Evolutionary conservation across 495 filamentous ascomycete genomes (phyloP), one percentile per base, ranked within the genome.

Genomic region (Chlorociboria aeruginascens): DNA sequence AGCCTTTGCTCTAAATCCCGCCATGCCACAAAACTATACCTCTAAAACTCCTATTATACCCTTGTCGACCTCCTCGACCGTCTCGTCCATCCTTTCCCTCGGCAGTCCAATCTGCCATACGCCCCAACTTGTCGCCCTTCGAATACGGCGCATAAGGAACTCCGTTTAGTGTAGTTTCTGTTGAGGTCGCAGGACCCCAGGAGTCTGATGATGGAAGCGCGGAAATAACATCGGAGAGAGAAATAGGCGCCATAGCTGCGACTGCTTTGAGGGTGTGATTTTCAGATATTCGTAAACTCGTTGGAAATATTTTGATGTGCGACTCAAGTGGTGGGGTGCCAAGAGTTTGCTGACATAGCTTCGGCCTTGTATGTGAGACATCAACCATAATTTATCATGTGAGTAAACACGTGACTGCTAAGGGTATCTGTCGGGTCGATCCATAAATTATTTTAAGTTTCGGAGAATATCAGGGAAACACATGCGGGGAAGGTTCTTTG

Each of bases 71-170:
- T 40, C 82, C 81, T 40, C 89, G 73, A 12, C 78, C 78, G 49
- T 88, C 79, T 50, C 82, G 68, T 11, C 75, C 69, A 53, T 94
- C 89, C 69, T 95, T 96, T 54, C 84, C 79, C 54, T 95, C 92
- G n/a, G 81, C 62, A 8, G 89, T 94, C 93, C 93, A 98, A 68
- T 98, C 92, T 14, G 92, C 92, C 92, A 98, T 98, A 55, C 92
- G 88, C 45, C 93, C 92, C 28, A 98, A 71, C 73, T 97, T 98
- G 73, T 98, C 92, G 56, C 87, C 87, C 72, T 98, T 98, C 50
- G 89, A 95, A 70, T 89, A 98, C 39, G 93, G 90, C 41, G 90
- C 90, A 56, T 95, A 98, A 3, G 92, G 92, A 31, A 97, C 89
- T 61, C 93, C 92, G 59, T 89, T 79, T 49, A 98, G 73, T 46